Evolutionary conservation across 768 basidiomycete species (phyloP), one percentile per base, ranked within the genome.

Genomic region (Boletus sensibilis): DNA sequence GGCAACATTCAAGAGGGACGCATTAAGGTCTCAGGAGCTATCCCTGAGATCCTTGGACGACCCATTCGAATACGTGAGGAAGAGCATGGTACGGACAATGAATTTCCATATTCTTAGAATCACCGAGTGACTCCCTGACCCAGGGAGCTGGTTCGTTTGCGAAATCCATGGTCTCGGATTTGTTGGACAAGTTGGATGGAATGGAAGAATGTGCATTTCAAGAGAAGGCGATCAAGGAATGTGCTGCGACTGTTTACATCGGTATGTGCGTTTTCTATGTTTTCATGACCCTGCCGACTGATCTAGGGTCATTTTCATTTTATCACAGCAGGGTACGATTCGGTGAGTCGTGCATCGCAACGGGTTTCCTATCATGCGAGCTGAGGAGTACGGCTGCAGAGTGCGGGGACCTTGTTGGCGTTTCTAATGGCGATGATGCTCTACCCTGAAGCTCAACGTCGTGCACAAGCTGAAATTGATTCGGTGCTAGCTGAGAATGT

Each of bases 391-490:
- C 2, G 47, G 7, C 53, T 25, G 16, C 41, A 70, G 68, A 72
- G 61, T 16, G 38, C 62, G 20, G 58, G 68, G 4, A 70, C 64
- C 5, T 13, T 70, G 41, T 44, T 44, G 7, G 23, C 71, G 12
- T 70, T 70, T 21, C 1, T 72, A 38, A 66, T 70, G 40, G 66
- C 67, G 23, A 70, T 70, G 71, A 47, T 62, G n/a, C 69, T 66
- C 31, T 58, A 68, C 49, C 71, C 71, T 1, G 71, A 73, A 16
- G 56, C 53, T 21, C 72, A 72, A 37, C 60, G 47, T 50, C 71
- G 64, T 6, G 69, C 69, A 14, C 70, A 70, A 39, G 61, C 62
- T 10, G 70, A 70, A 53, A 68, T 75, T 3, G 72, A 73, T 29
- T 53, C 59, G 12, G 57, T 57, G 53, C 52, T 66, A 44, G 50